Percentiles rank a stretch among this genome's conserved stretches.
Conservation (phyloP, 768 basidiomycete species). For the Lactarius tabidus region DNA sequence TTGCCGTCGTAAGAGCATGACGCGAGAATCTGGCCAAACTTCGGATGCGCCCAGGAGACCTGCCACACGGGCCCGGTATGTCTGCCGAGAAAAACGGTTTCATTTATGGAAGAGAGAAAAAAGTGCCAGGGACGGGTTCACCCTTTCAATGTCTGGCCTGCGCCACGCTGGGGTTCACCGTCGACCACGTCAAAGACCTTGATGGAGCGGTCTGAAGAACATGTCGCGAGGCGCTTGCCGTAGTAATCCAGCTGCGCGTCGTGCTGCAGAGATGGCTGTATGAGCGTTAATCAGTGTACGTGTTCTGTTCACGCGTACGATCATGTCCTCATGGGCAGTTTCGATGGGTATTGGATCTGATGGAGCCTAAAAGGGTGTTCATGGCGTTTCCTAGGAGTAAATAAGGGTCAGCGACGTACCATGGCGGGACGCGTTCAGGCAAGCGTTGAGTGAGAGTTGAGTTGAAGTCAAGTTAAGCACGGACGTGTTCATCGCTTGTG, state of each 20-base stretch:
- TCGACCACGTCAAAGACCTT: conserved; percentile 94
- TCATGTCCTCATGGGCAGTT: conserved; percentile 98
- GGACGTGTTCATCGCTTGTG: background rate
- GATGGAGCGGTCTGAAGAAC: conserved; percentile 92
- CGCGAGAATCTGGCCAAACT: conserved; percentile 93
- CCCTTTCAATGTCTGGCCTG: conserved; percentile 79
- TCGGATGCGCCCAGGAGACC: conserved; percentile 97
- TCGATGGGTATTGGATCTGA: conserved; percentile 82
- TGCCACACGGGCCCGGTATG: conserved; percentile 99
- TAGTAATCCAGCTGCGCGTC: conserved; percentile 99
- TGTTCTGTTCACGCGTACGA: conserved; percentile 53
- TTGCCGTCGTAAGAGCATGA: conserved; percentile 99
- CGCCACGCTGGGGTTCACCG: conserved; percentile 66
- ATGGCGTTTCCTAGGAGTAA: background rate
- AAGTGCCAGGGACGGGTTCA: conserved; percentile 32
- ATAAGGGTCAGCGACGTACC: conserved; percentile 5
- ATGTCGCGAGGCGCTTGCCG: conserved; percentile 93
- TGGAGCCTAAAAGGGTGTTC: conserved; percentile 10
- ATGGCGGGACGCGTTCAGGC: conserved; percentile 3
- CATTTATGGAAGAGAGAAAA: background rate
- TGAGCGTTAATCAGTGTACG: background rate
- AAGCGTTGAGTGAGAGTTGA: background rate
- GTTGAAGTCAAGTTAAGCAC: background rate
- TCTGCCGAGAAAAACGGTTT: conserved; percentile 38
- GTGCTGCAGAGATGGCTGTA: conserved; percentile 51